Evolutionary conservation across 129 eudicot species (phyloP).

Genomic region (Gnaphalium uliginosum): DNA sequence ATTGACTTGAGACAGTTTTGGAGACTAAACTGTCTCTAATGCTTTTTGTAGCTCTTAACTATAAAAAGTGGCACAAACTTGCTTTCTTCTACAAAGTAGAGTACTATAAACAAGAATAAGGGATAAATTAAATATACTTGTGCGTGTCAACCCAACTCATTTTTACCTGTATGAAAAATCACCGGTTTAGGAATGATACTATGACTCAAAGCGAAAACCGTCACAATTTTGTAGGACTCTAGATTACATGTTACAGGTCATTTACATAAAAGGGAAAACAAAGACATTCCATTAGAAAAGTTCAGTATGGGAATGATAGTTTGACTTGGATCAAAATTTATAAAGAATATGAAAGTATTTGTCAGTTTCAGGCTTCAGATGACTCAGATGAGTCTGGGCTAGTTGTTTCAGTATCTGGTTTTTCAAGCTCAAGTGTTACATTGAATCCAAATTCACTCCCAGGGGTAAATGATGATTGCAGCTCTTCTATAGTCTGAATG

Average conservation of each 20-base stretch:
- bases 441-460: conserved; percentile 87
- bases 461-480: conserved; percentile 57
- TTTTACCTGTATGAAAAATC: neutral
- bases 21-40: neutral
- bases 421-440: conserved; percentile 70
- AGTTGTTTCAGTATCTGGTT: conserved; percentile 32
- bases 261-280: conserved; percentile 24
- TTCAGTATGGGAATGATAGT: neutral
- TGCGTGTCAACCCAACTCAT: neutral
- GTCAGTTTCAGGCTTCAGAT: conserved; percentile 22
- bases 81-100: neutral
- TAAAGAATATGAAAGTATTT: conserved; percentile 13
- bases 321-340: conserved; percentile 1
- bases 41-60: no score
- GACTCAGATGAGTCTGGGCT: conserved; percentile 24
- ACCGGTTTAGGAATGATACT: neutral
- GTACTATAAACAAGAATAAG: neutral
- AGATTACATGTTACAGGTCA: conserved; percentile 20
- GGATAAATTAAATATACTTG: neutral
- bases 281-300: neutral
- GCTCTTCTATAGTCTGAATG: conserved; percentile 73
- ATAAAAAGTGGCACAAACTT: neutral
- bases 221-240: neutral
- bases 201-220: neutral
- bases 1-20: neutral